Conservation (phyloP, 2,329 filamentous ascomycete genomes). For the Lecanicillium sp. region DNA sequence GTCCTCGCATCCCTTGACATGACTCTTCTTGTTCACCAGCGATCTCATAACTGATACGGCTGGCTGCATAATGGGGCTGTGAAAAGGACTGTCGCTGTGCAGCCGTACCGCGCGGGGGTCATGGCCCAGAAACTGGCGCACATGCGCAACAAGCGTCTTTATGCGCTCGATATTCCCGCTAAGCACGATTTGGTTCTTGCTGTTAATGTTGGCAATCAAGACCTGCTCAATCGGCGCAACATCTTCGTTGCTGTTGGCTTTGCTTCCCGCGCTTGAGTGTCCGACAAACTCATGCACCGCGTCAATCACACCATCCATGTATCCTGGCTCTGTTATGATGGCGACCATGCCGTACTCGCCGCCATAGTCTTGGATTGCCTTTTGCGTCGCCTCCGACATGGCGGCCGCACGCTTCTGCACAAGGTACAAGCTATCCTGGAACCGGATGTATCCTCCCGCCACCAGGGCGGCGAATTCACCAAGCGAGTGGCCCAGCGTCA, state of each 20-base stretch:
- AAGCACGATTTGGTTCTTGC: conserved; percentile 91
- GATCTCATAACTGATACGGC: conserved; percentile 66
- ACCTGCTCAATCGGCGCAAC: conserved; percentile 77
- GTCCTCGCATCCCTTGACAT: conserved; percentile 41
- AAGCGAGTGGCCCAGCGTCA: conserved; percentile 82
- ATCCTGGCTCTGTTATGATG: conserved; percentile 75
- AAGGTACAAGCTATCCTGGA: conserved; percentile 68
- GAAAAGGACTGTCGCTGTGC: conserved; percentile 83
- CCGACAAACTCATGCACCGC: conserved; percentile 75
- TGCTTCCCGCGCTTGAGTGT: conserved; percentile 54
- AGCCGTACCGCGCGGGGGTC: conserved; percentile 81
- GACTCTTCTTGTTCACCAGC: conserved; percentile 53
- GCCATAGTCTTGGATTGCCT: conserved; percentile 57
- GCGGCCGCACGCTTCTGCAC: conserved; percentile 71
- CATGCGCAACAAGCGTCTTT: conserved; percentile 70
- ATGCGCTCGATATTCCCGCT: conserved; percentile 81
- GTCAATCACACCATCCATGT: conserved; percentile 59
- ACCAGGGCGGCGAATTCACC: conserved; percentile 91
- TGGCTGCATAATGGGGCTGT: conserved; percentile 85
- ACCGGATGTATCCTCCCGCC: conserved; percentile 70
- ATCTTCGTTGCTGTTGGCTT: conserved; percentile 58
- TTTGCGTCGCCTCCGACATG: conserved; percentile 69
- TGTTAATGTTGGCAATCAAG: conserved; percentile 87
- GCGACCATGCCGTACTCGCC: conserved; percentile 93
- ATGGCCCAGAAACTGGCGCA: conserved; percentile 83